phyloP scores from a whole-genome alignment of 1,284 basidiomycete genomes.

The Ganoderma leucocontextum region DNA sequence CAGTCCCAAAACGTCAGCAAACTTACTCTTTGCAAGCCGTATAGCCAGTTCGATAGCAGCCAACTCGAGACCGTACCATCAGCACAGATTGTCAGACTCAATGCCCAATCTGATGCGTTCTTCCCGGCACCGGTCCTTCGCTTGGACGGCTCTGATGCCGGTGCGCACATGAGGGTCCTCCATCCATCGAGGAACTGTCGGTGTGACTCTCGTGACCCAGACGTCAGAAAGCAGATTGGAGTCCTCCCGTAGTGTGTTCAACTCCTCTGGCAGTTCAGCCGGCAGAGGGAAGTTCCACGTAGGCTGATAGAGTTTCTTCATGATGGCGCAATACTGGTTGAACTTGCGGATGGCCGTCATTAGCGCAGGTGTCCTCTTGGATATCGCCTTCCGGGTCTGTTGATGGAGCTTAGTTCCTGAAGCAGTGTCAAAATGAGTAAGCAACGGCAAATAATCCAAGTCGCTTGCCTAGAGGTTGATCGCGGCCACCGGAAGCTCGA shows the following conservation, averaged over 20 bases:
- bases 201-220: conserved; percentile 42
- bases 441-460: background rate
- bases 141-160: conserved; percentile 37
- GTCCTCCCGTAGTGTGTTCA: conserved; percentile 41
- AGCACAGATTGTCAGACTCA: conserved; percentile 39
- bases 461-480: conserved; percentile 44
- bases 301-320: conserved; percentile 37
- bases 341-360: conserved; percentile 43
- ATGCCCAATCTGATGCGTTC: conserved; percentile 34
- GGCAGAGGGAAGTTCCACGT: conserved; percentile 45
- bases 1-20: too few species aligned
- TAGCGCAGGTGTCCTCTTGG: conserved; percentile 44
- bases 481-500: conserved; percentile 42
- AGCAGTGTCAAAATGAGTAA: conserved; percentile 1
- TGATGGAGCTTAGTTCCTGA: conserved; percentile 50
- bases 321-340: conserved; percentile 45
- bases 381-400: conserved; percentile 43
- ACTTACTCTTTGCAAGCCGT: conserved; percentile 15
- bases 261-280: conserved; percentile 17
- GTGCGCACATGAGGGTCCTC: conserved; percentile 40
- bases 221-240: conserved; percentile 48
- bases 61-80: conserved; percentile 36
- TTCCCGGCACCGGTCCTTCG: conserved; percentile 40
- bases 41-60: conserved; percentile 31
- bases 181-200: conserved; percentile 44